Base-by-base conservation (phyloP, 345 rosid species). In the Salix purpurea region DNA sequence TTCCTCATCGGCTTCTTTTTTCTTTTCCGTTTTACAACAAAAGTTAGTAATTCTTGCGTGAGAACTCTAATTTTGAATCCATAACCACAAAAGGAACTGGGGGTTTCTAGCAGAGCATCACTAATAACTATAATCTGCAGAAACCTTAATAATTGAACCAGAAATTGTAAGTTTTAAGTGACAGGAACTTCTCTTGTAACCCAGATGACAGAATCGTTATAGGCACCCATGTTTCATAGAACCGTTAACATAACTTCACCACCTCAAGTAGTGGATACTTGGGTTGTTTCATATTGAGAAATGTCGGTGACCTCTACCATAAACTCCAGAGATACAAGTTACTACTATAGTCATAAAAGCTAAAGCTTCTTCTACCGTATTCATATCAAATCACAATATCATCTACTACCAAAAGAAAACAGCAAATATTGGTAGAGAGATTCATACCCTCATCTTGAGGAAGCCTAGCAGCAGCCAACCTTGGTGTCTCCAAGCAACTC, bases 361-460 rank as follows among this genome's bases (percentile, higher is more conserved):
- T 3, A 67, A 21, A 67, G 61, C 0, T 2, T 7, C 60, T 39
- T n/a, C 4, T 39, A 36, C 21, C 2, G 1, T 21, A 4, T 12
- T 67, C 4, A 2, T 39, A n/a, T 44, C 14, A 36, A 4, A 67
- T 7, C 70, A 39, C 28, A n/a, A 2, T 6, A 30, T 1, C 72
- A 13, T 28, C 26, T 15, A 70, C 6, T 1, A 70, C 14, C 30
- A 69, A 46, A 46, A 46, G 30, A 46, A 24, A 26, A 48, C 21
- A 28, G 15, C 7, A 46, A 46, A 40, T 8, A 39, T 13, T 6
- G 40, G 24, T 4, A 75, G 13, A 24, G 12, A 34, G 18, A 26
- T 9, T 11, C 74, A 4, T 54, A 85, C 90, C 90, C 54, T 87
- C 90, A 70, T 79, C 80, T 70, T 82, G 85, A 58, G 85, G 82